Evolutionary conservation across 257 asterid genomes (phyloP).

Genomic region (Euphrasia confusa): DNA sequence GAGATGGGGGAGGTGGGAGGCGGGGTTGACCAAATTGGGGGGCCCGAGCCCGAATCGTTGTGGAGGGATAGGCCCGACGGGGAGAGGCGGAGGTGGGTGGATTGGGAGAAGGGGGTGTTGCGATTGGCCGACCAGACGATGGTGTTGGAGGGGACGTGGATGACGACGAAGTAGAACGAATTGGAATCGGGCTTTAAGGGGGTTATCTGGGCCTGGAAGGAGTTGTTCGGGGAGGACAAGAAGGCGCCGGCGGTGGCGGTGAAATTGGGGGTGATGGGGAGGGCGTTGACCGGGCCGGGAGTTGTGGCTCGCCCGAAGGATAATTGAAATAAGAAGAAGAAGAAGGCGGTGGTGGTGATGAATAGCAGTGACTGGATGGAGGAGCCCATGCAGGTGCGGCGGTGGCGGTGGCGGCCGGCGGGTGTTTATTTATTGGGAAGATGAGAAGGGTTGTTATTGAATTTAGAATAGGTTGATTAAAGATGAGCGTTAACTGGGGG

Average conservation of each 20-base stretch:
- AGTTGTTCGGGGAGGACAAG: conserved; percentile 26
- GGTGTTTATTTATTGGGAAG: neutral
- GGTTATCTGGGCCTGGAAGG: conserved; percentile 34
- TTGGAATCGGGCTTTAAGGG: conserved; percentile 8
- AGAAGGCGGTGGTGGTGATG: neutral
- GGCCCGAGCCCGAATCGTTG: conserved; percentile 26
- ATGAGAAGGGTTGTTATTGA: neutral
- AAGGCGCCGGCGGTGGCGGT: conserved; percentile 31
- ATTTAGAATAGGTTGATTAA: neutral
- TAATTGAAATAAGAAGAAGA: too few relatives aligned
- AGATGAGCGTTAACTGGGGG: too few relatives aligned
- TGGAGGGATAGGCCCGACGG: conserved; percentile 32
- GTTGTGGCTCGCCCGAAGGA: neutral
- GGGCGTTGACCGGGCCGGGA: conserved; percentile 22
- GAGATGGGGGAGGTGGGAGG: conserved; percentile 23
- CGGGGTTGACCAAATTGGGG: conserved; percentile 58
- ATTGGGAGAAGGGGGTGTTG: conserved; percentile 24
- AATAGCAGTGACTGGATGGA: neutral
- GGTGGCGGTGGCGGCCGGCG: neutral
- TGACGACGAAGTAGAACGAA: conserved; percentile 22
- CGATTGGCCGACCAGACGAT: conserved; percentile 39
- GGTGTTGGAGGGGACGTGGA: conserved; percentile 23
- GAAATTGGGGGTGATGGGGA: conserved; percentile 26
- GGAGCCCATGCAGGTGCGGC: conserved; percentile 30
- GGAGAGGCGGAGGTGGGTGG: conserved; percentile 33